Conservation (phyloP, 192 early-diverging fungal species). For the Nowakowskiella sp. region DNA sequence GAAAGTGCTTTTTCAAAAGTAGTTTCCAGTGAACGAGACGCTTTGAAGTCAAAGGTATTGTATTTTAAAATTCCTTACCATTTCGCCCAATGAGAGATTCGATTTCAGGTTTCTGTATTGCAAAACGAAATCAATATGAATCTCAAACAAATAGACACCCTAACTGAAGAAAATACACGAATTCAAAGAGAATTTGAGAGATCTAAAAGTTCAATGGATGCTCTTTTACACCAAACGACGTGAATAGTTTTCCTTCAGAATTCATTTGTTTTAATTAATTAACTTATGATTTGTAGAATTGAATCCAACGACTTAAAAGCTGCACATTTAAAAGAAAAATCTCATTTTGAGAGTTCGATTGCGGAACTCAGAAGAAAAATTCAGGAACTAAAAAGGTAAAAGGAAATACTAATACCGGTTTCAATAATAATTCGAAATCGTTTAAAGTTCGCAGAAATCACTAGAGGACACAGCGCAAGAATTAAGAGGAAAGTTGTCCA, state of each 20-base stretch:
- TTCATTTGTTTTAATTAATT: slow-evolving; percentile 1
- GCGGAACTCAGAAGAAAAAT: slow-evolving; percentile 25
- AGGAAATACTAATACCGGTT: background rate
- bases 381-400: slow-evolving; percentile 23
- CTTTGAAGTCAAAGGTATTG: slow-evolving; percentile 13
- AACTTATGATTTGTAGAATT: slow-evolving; percentile 5
- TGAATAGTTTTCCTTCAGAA: background rate
- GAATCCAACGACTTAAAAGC: slow-evolving; percentile 26
- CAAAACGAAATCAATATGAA: slow-evolving; percentile 14
- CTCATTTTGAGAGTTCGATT: slow-evolving; percentile 15
- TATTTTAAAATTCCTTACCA: background rate
- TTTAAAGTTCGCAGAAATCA: slow-evolving; percentile 17
- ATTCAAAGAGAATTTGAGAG: slow-evolving; percentile 28
- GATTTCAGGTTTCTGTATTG: slow-evolving; percentile 10
- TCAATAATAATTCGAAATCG: background rate
- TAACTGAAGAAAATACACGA: slow-evolving; percentile 17
- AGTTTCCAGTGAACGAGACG: slow-evolving; percentile 28
- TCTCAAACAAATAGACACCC: slow-evolving; percentile 15
- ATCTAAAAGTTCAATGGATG: slow-evolving; percentile 16
- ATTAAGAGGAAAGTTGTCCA: slow-evolving; percentile 20
- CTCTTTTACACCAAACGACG: slow-evolving; percentile 20
- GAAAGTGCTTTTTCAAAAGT: slow-evolving; percentile 21
- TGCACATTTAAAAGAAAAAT: slow-evolving; percentile 18
- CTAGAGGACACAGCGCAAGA: slow-evolving; percentile 12
- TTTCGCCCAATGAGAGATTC: background rate